These are phyloP conservation scores for Coemansia pectinata DNA, from an alignment of 192 early-diverging fungal species.

Conservation along the genomic window DNA sequence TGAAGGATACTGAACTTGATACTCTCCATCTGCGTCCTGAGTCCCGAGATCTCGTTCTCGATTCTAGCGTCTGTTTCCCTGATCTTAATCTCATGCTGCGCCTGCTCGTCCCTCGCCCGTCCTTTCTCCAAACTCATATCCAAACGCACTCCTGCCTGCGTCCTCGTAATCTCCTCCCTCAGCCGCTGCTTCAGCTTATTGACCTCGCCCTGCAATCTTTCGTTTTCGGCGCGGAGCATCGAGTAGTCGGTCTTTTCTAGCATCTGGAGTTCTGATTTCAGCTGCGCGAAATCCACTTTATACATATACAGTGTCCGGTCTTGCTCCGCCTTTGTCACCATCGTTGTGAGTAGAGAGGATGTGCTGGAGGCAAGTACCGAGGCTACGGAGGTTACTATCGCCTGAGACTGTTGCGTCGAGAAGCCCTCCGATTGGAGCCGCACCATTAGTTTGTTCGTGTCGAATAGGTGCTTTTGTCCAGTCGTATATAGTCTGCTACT, in stretches of 20 bases:
- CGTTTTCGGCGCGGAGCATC: conserved; percentile 78
- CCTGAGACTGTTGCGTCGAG: conserved; percentile 66
- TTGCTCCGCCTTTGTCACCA: conserved; percentile 83
- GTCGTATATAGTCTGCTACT: neutral
- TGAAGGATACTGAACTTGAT: conserved; percentile 82
- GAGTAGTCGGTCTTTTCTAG: conserved; percentile 89
- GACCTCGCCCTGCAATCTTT: conserved; percentile 74
- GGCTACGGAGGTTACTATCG: conserved; percentile 71
- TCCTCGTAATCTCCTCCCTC: conserved; percentile 78
- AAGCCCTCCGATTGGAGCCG: conserved; percentile 75
- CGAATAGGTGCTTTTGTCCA: conserved; percentile 62
- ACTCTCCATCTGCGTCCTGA: conserved; percentile 85
- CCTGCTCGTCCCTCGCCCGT: conserved; percentile 81
- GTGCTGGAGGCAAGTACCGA: conserved; percentile 68
- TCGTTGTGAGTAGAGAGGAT: conserved; percentile 33
- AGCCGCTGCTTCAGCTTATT: conserved; percentile 83
- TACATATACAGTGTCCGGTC: conserved; percentile 82
- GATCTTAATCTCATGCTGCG: conserved; percentile 79
- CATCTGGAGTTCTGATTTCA: conserved; percentile 85
- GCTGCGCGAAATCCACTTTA: conserved; percentile 86
- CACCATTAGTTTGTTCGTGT: conserved; percentile 77
- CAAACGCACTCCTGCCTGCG: conserved; percentile 80
- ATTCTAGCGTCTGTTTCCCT: conserved; percentile 85
- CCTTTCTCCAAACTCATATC: conserved; percentile 91
- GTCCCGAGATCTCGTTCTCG: conserved; percentile 80